Base-by-base conservation (phyloP, 805 yeast genomes). In the Hanseniaspora occidentalis region DNA sequence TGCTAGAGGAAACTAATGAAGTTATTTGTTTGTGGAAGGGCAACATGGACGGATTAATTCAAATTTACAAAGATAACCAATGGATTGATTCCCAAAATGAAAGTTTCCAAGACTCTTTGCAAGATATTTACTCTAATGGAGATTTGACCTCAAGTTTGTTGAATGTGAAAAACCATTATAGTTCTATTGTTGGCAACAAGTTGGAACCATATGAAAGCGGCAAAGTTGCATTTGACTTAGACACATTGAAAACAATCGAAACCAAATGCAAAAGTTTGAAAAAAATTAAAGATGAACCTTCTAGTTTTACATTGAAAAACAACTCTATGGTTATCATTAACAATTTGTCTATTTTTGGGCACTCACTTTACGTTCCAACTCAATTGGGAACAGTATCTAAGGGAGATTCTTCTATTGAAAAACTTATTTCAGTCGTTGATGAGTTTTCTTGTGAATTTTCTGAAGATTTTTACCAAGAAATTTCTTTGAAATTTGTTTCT, bases 231-330 rank as follows among this genome's bases (percentile, higher is more conserved):
- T 14, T 29, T 3, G 33, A 29, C 16, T 10, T n/a, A 14, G 33
- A 29, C 8, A 9, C 33, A n/a, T 14, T 29, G 16, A 29, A n/a
- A 29, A 10, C 8, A n/a, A 29, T 29, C 10, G 18, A 29, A n/a
- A 16, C 17, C 4, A n/a, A 86, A 20, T 79, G 94, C 53, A 73
- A 71, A 42, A 95, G 86, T 50, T 65, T 82, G 40, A 71, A 70
- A 43, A 79, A 71, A 43, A 67, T 69, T 36, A 65, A 75, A 16
- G 67, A 70, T 43, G 92, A 83, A 50, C 67, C 79, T 0, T 64
- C 84, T 29, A 62, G 76, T 1, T 51, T 81, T 1, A 58, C 60
- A n/a, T 48, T 64, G 19, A 67, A 63, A 31, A 53, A 58, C 1
- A 57, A 52, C 14, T 61, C 50, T 21, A 43, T 58, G 8, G 42